A percentile compares a stretch with the other conserved stretches of the same genome.
Conservation (phyloP, 306 rosid species). For the Hylodesmum podocarpum region DNA sequence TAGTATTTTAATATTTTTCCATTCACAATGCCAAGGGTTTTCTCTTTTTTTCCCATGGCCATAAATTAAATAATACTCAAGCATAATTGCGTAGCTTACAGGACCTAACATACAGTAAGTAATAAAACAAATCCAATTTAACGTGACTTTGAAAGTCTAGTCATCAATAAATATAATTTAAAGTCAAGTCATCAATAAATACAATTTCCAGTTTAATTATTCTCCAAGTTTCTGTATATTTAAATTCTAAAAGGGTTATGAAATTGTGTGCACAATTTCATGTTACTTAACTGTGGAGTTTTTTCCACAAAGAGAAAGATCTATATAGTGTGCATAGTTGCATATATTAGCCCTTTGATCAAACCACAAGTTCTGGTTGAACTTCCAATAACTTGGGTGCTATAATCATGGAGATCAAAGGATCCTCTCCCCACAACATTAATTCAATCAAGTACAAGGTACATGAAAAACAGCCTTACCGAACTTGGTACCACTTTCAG, state of each 20-base stretch:
- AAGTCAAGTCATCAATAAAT: not conserved
- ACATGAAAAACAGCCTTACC: conserved; percentile 44
- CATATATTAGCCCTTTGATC: not conserved
- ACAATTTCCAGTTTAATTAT: not conserved
- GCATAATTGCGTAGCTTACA: not conserved
- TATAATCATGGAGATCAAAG: conserved; percentile 1
- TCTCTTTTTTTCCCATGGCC: not conserved
- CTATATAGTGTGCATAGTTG: not conserved
- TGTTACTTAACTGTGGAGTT: not conserved
- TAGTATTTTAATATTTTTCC: not conserved
- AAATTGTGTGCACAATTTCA: not conserved
- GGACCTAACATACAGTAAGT: not conserved
- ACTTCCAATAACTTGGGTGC: not conserved
- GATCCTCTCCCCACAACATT: not conserved
- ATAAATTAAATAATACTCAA: not conserved
- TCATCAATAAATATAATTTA: conserved; percentile 1
- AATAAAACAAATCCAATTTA: not conserved
- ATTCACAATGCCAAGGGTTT: not conserved
- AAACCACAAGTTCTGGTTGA: not conserved
- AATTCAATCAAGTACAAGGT: not conserved
- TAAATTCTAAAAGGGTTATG: not conserved
- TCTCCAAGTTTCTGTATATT: not conserved
- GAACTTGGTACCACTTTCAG: conserved; percentile 50
- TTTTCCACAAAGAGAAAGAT: not conserved
- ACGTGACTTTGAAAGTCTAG: not conserved